Evolutionary conservation across 371 early-diverging fungal species (phyloP), one percentile per base, ranked within the genome.

Genomic region (Mucor velutinosus): DNA sequence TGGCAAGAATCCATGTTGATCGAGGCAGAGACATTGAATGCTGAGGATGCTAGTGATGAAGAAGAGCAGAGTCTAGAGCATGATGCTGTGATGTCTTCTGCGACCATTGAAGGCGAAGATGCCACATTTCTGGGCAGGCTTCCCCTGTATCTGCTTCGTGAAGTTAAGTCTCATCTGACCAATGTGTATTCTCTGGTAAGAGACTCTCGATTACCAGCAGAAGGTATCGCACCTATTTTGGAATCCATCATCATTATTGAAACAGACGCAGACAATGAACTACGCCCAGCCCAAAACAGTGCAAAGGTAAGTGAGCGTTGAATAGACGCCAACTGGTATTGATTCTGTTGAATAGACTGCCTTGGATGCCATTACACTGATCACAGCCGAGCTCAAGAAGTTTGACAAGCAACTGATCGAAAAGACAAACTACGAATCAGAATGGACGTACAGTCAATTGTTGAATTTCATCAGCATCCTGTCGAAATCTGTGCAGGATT

Each of bases 171-270:
- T n/a, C 65, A 59, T 29, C 35, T 73, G 1, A 37, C 35, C n/a
- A 30, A 45, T 14, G 51, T 69, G 2, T 21, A 17, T n/a, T 66
- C 49, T 11, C 53, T 73, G 32, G 49, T 74, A 7, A 25, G 19
- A 4, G 58, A 68, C 21, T 49, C 74, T 19, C 55, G 66, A 25
- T 79, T 76, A 11, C 73, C 79, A 2, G 43, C 66, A 7, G 75
- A 76, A 43, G 79, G 78, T 0, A 61, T 80, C 23, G 66, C 72
- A 7, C 72, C 81, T 2, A 60, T 83, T 15, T 39, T 83, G 19
- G 81, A 80, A 37, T 79, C 79, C 3, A 77, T 83, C 43, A 66
- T 64, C 21, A 73, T 83, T 15, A 73, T 76, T 11, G 81, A 83
- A 53, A 72, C 75, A 3, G 81, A 83, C 30, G 73, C 67, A 12